phyloP scores from a whole-genome alignment of 495 filamentous ascomycete species.

The Elasticomyces elasticus region DNA sequence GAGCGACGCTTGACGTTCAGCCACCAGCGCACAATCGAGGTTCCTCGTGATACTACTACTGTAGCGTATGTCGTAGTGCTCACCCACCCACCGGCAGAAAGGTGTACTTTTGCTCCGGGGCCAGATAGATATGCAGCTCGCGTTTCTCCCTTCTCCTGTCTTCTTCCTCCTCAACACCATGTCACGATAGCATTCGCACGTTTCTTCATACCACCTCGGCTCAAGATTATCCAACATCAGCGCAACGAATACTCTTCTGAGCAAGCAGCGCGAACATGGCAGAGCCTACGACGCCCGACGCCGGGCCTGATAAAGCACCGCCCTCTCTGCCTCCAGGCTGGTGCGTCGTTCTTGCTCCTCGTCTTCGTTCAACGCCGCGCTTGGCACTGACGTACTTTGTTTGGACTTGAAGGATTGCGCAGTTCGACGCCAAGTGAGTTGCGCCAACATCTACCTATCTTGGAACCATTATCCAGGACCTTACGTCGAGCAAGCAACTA shows the following conservation, averaged over 20 bases:
- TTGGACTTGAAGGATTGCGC: slow-evolving; percentile 19
- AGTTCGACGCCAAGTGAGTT: slow-evolving; percentile 24
- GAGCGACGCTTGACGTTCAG: neutral
- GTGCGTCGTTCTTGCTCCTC: slow-evolving; percentile 13
- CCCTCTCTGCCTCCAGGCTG: slow-evolving; percentile 25
- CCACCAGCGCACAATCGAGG: neutral
- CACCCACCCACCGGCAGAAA: too few relatives aligned
- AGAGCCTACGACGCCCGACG: slow-evolving; percentile 18
- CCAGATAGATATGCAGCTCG: too few relatives aligned
- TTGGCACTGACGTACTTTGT: slow-evolving; percentile 13
- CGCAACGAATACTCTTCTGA: neutral
- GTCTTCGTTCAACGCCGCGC: neutral
- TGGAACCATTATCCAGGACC: neutral
- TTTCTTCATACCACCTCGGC: too few relatives aligned
- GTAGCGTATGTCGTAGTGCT: neutral
- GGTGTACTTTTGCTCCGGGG: too few relatives aligned
- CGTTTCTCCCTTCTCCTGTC: neutral
- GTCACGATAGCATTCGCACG: neutral
- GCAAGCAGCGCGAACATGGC: slow-evolving; percentile 3
- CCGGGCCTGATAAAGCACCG: slow-evolving; percentile 20
- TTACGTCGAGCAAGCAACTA: neutral
- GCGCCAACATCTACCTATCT: neutral
- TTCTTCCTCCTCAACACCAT: neutral
- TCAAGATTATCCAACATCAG: neutral
- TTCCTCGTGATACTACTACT: neutral